These are phyloP conservation scores for Spathaspora jeffriesii DNA, from an alignment of 1,139 yeast genomes.

Conservation along the genomic window DNA sequence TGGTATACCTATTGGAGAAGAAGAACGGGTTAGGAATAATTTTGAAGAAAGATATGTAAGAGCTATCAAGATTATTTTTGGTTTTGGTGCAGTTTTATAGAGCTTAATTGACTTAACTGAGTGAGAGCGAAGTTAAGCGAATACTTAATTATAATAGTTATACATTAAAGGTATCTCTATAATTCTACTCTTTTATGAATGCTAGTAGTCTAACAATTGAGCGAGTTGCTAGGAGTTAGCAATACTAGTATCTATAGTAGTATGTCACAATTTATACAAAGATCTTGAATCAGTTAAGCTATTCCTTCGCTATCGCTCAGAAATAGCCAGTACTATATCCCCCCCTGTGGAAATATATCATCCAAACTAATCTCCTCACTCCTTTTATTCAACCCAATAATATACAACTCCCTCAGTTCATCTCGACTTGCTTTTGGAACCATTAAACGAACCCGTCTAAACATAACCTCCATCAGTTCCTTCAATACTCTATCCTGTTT, in stretches of 20 bases:
- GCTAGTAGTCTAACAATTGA: too few relatives aligned
- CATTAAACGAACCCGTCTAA: conserved; percentile 30
- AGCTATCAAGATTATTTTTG: conserved; percentile 88
- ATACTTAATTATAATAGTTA: too few relatives aligned
- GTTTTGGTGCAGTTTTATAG: conserved; percentile 83
- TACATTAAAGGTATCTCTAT: too few relatives aligned
- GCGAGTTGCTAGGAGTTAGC: too few relatives aligned
- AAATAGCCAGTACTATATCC: not conserved
- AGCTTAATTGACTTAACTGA: not conserved
- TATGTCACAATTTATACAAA: not conserved
- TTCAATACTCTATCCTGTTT: conserved; percentile 33
- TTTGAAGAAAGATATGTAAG: conserved; percentile 88
- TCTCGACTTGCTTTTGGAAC: conserved; percentile 40
- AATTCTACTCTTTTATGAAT: too few relatives aligned
- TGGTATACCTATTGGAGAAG: conserved; percentile 98
- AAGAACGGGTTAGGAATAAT: conserved; percentile 81
- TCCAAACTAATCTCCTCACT: not conserved
- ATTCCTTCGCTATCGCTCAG: not conserved
- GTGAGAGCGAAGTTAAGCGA: not conserved
- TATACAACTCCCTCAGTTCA: conserved; percentile 42
- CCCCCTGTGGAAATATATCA: conserved; percentile 1
- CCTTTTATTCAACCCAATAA: conserved; percentile 26
- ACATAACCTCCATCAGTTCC: conserved; percentile 24
- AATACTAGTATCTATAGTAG: too few relatives aligned
- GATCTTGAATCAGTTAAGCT: not conserved